Base-by-base conservation (phyloP, 768 basidiomycete genomes). In the Inosperma sp. region DNA sequence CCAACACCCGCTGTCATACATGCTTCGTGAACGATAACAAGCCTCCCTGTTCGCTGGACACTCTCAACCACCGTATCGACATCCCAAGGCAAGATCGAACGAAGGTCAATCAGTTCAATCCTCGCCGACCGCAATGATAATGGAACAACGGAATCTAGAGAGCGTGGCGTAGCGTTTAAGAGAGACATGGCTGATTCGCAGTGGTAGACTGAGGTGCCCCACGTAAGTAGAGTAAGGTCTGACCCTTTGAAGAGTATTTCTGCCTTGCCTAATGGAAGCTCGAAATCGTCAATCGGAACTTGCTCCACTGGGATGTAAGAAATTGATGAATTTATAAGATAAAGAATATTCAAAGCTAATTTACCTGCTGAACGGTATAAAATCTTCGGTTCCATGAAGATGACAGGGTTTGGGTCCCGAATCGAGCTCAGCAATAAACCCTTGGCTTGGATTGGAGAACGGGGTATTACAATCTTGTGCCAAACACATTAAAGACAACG, bases 301-400 rank as follows among this genome's bases (percentile, higher is more conserved):
- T 96, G 91, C 63, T 97, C 93, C 31, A 94, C 86, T 86, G 56
- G 16, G 53, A 36, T 48, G 29, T 7, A 46, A 12, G 43, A 33
- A 33, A 10, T 22, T 35, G 19, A 53, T 40, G 51, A 47, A n/a
- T 36, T 46, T 21, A 9, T 33, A 48, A 13, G 7, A 41, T 17
- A n/a, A 30, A 13, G 7, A 22, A 10, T 19, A 7, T 9, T 12
- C 17, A 8, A 51, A 42, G 57, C 13, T 1, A 29, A 33, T 17
- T 30, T 10, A 87, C 87, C 80, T 60, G 93, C 82, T 37, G 93
- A 93, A 43, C 93, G 84, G 65, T 97, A 97, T 12, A 97, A 72
- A 50, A 95, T 80, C 72, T 97, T 85, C 37, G 93, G 93, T 66
- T 97, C 93, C 84, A 97, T 90, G 67, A 97, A 91, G 36, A 97